Percentiles rank a stretch among this genome's conserved stretches.
Evolutionary conservation across 2,329 filamentous ascomycete genomes (phyloP).

Genomic region (Aureobasidium sp.): DNA sequence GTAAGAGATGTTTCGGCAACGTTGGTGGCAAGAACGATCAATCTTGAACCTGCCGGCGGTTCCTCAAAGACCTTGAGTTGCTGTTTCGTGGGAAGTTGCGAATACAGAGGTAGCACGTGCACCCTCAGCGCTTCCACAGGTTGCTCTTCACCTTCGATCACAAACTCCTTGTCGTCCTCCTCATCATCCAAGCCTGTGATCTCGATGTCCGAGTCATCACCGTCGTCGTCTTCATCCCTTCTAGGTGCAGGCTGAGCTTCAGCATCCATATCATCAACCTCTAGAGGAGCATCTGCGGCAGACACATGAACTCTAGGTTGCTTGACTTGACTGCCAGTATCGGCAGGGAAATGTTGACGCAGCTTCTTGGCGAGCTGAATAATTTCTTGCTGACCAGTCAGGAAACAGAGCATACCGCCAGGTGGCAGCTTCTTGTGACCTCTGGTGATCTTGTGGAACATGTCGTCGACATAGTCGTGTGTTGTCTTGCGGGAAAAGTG

Average conservation of each 20-base stretch:
- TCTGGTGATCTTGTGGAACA: slow-evolving; percentile 74
- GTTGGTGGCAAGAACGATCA: slow-evolving; percentile 89
- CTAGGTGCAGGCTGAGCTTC: slow-evolving; percentile 28
- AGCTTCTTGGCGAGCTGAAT: slow-evolving; percentile 70
- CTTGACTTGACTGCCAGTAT: slow-evolving; percentile 38
- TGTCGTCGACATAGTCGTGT: slow-evolving; percentile 84
- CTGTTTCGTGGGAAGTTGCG: slow-evolving; percentile 79
- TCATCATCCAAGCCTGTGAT: slow-evolving; percentile 52
- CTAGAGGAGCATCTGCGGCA: slow-evolving; percentile 59
- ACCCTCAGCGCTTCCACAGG: slow-evolving; percentile 58
- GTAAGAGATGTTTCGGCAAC: slow-evolving; percentile 96
- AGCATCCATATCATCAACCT: slow-evolving; percentile 77
- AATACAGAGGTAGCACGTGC: slow-evolving; percentile 90
- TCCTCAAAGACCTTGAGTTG: slow-evolving; percentile 86
- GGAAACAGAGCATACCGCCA: slow-evolving; percentile 85
- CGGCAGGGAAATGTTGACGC: slow-evolving; percentile 55
- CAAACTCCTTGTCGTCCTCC: slow-evolving; percentile 48
- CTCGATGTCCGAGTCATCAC: slow-evolving; percentile 45
- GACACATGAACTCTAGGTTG: slow-evolving; percentile 65
- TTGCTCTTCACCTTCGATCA: slow-evolving; percentile 38
- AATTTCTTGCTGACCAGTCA: slow-evolving; percentile 93
- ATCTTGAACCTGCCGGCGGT: slow-evolving; percentile 65
- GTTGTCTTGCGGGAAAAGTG: slow-evolving; percentile 81
- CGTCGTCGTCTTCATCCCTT: slow-evolving; percentile 32
- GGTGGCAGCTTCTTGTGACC: slow-evolving; percentile 85